Base-by-base conservation (phyloP, 2,329 filamentous ascomycete genomes). In the Thielaviopsis populi region DNA sequence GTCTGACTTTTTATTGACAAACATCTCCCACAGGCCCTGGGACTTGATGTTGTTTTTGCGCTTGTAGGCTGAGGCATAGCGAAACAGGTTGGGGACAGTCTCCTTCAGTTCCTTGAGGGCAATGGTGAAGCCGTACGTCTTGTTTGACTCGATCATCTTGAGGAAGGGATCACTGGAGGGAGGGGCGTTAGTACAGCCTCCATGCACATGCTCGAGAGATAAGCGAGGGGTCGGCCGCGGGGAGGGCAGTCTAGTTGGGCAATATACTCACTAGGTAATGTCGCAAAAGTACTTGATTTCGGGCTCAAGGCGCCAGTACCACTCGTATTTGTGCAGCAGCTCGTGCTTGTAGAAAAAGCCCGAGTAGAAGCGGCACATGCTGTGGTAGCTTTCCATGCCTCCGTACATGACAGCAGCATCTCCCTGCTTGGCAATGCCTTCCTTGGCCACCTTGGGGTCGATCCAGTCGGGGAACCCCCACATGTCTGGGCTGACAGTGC, bases 221-320 rank as follows among this genome's bases (percentile, higher is more conserved):
- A 17, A 48, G 59, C 5, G 48, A 46, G 54, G 59, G 33, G 42
- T 19, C n/a, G 37, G 43, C 17, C 10, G 10, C 42, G 24, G 22
- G 2, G 11, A 1, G 27, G 2, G 6, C 43, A 17, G 30, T 30
- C 17, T 17, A 19, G 6, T 13, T 27, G 41, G 37, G 15, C n/a
- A 22, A 22, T 4, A 43, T 41, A 69, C 71, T 53, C 84, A 92
- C 89, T 99, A 99, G 68, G 94, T 99, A 69, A 99, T 97, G 73
- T 99, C 94, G 75, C 94, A 99, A 78, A 99, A 99, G 78, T 97
- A 99, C 78, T 92, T 96, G 83, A 99, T 97, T 76, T 99, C 94
- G 68, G 94, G 94, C 80, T 99, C 94, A 70, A 99, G 79, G 68
- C 94, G 90, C 94, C 94, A 99, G 79, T 99, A 99, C 94, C 94